Percentiles rank a stretch among this genome's conserved stretches.
Evolutionary conservation across 179 eudicot genomes (phyloP).

Genomic region (Amaranthus tricolor): DNA sequence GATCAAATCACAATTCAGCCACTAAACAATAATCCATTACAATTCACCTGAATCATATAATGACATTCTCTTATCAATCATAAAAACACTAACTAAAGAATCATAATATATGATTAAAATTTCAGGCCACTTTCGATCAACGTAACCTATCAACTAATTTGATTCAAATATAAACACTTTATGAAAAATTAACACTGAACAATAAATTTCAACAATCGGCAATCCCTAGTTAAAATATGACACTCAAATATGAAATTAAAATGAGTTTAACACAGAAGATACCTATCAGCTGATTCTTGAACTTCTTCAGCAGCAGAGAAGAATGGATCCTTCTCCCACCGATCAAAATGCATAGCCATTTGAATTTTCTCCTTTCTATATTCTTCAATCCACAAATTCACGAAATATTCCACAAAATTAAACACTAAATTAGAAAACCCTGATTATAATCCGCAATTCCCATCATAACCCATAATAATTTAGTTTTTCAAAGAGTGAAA

Average conservation of each 20-base stretch:
- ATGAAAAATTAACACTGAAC: neutral
- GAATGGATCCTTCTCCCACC: slow-evolving; percentile 72
- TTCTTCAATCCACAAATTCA: neutral
- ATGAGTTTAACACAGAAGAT: neutral
- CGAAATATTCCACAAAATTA: neutral
- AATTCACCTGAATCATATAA: neutral
- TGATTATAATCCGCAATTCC: no score
- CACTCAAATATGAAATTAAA: neutral
- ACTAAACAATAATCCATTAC: neutral
- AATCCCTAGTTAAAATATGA: neutral
- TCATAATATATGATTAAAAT: neutral
- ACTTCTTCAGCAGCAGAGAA: slow-evolving; percentile 84
- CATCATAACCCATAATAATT: neutral
- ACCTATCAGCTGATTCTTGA: slow-evolving; percentile 80
- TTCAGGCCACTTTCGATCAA: neutral
- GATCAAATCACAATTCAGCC: neutral
- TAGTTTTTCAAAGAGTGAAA: neutral
- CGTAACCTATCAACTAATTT: neutral
- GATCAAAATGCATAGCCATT: slow-evolving; percentile 51
- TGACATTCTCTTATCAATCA: neutral
- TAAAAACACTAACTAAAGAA: neutral
- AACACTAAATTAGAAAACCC: neutral
- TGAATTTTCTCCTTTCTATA: neutral
- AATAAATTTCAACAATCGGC: neutral
- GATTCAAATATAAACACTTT: neutral